Base-by-base conservation (phyloP, 1,139 yeast genomes). In the Pichia sp. region DNA sequence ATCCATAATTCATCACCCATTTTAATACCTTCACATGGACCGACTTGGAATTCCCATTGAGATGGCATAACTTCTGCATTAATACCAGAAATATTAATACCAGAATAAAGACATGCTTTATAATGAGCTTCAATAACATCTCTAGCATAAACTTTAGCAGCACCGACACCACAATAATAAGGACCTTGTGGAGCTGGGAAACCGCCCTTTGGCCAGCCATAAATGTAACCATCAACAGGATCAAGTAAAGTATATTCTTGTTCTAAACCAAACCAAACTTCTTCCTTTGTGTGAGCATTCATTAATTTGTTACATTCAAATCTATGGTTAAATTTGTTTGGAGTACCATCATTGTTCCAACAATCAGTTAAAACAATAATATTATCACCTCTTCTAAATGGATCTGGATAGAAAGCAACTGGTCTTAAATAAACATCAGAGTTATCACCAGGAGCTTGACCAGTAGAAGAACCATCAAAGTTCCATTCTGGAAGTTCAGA, bases 151-250 rank as follows among this genome's bases (percentile, higher is more conserved):
- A 91, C 98, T 73, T 87, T 89, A 62, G 97, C 96, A 60, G 96
- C 79, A 72, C 98, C 98, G 53, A 91, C 98, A 80, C 98, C 98
- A 76, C 98, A 91, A 81, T 91, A 91, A 83, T 89, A 91, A 49
- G 98, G 98, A 56, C 98, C 98, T 74, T 91, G 98, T 53, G 98
- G 98, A 55, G 96, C 98, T 64, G 98, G 98, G 91, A 78, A 91
- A 50, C 98, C 98, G 59, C 97, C 97, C 74, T 85, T 80, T 69
- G 98, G 98, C 98, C 98, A 91, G 56, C 96, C 97, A 69, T 88
- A 91, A 48, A 85, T 91, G 59, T 83, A 72, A 66, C 86, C 95
- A 60, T 66, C 82, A 40, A 56, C 52, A 67, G 85, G 83, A 68
- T 91, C 98, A 62, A 91, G 85, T 64, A 91, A 72, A 53, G 98